Percentiles rank a stretch among this genome's conserved stretches.
These are phyloP conservation scores for Ceratobasidium sp. DNA, from an alignment of 1,284 basidiomycete species.

Conservation along the genomic window DNA sequence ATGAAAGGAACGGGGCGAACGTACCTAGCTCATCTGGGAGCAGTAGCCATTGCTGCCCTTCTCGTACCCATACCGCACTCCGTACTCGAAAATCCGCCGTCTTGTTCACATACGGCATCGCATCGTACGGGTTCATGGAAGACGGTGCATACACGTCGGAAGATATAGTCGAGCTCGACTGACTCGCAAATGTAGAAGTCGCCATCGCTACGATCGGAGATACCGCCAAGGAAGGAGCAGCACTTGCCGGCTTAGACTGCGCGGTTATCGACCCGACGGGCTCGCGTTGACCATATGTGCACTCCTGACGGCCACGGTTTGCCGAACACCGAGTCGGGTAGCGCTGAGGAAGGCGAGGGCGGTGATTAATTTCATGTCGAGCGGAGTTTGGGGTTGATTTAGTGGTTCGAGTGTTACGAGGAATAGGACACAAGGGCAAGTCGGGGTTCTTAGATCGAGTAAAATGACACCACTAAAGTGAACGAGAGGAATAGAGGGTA, in stretches of 20 bases:
- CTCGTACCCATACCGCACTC: conserved; percentile 49
- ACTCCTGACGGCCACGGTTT: conserved; percentile 20
- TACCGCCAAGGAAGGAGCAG: conserved; percentile 1
- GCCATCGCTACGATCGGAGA: conserved; percentile 12
- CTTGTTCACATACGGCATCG: conserved; percentile 48
- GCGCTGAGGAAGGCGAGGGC: conserved; percentile 8
- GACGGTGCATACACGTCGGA: conserved; percentile 25
- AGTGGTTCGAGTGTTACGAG: neutral
- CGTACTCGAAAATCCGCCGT: conserved; percentile 47
- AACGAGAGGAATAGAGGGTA: conserved; percentile 13
- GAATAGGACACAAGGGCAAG: neutral
- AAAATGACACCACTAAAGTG: neutral
- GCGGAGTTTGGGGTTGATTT: neutral
- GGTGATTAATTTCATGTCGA: conserved; percentile 26
- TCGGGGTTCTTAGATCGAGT: neutral
- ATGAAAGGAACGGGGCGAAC: conserved; percentile 3
- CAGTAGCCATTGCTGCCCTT: conserved; percentile 47
- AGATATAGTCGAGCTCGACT: conserved; percentile 7
- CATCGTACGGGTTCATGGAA: conserved; percentile 44
- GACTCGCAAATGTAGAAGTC: neutral
- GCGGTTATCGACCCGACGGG: neutral
- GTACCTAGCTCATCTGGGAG: conserved; percentile 46
- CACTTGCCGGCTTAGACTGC: neutral
- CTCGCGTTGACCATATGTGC: conserved; percentile 24
- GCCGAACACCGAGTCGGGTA: conserved; percentile 13